Base-by-base conservation (phyloP, 768 basidiomycete species). In the Lenzites betulinus region DNA sequence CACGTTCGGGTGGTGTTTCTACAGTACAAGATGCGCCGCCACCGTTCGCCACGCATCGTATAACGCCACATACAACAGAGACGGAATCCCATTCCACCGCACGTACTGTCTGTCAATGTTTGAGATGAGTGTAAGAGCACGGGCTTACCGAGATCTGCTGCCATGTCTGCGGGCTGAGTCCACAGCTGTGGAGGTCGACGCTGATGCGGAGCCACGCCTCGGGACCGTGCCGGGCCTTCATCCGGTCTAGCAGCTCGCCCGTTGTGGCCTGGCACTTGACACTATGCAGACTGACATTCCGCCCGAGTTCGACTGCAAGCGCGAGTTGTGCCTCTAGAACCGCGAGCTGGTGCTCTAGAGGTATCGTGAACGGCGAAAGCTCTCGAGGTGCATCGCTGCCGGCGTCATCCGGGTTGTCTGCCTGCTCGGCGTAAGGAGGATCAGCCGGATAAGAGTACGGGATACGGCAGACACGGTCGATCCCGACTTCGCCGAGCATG, bases 401-500 rank as follows among this genome's bases (percentile, higher is more conserved):
- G 6, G 30, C 30, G 30, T 33, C 76, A 15, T 63, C 59, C 18
- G 42, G 44, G 18, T 30, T 52, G 52, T 51, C 9, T 9, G 35
- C 20, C 49, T 51, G 25, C 18, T 47, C 35, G 9, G 46, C 44
- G 5, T 30, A 68, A 20, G 66, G 66, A 8, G 64, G 67, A 1
- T 56, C 58, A 15, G 80, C 76, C 16, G 75, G 75, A 25, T 80
- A 82, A 54, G 84, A 77, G 62, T 81, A 79, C 0, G 93, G 88
- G 23, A 96, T 79, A 28, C 90, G 86, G 66, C 90, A 90, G 16
- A 79, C 77, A 25, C 90, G 85, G 74, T 99, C 96, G 38, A 99
- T 74, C 2, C 96, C 96, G 7, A 98, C 88, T 75, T 99, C 96
- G 41, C 96, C 96, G 1, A 99, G 76, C 85, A 97, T 90, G 12